Percentiles rank a stretch among this genome's conserved stretches.
phyloP scores from a whole-genome alignment of 1,284 basidiomycete species.

The Pyrrhoderma lamaoense region DNA sequence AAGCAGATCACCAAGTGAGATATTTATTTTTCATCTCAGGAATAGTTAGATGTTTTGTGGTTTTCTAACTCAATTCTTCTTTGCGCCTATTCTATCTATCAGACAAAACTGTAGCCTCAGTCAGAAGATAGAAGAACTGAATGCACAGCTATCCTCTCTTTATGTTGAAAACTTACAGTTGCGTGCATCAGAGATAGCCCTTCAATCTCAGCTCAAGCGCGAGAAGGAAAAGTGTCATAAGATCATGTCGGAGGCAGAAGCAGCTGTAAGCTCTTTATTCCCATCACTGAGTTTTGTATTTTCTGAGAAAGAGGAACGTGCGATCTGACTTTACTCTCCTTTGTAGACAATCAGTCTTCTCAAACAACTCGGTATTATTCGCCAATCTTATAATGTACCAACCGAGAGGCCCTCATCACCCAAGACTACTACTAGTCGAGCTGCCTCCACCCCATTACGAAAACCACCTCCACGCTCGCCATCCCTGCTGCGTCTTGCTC shows the following conservation, averaged over 20 bases:
- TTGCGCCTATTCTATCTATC: constrained; percentile 2
- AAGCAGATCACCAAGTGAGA: constrained; percentile 81
- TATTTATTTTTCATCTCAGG: not conserved
- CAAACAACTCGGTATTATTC: constrained; percentile 57
- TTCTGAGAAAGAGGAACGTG: not conserved
- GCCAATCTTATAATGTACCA: constrained; percentile 48
- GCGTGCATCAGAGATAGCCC: constrained; percentile 69
- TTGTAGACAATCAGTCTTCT: constrained; percentile 52
- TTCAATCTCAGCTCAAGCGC: constrained; percentile 65
- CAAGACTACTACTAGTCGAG: constrained; percentile 19
- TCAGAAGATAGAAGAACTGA: constrained; percentile 74
- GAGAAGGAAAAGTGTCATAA: constrained; percentile 68
- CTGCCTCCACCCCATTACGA: constrained; percentile 30
- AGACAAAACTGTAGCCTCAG: constrained; percentile 79
- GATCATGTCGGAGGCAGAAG: constrained; percentile 63
- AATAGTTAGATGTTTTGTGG: not conserved
- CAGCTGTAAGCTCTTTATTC: constrained; percentile 51
- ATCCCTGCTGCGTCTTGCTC: constrained; percentile 11
- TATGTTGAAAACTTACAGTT: constrained; percentile 75
- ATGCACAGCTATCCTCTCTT: constrained; percentile 68
- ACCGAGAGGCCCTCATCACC: constrained; percentile 16
- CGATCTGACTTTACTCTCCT: constrained; percentile 5
- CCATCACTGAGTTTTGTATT: not conserved
- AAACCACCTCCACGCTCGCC: constrained; percentile 32
- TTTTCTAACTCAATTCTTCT: not conserved